Conservation (phyloP, 805 yeast species). For the Starmerella apicola region DNA sequence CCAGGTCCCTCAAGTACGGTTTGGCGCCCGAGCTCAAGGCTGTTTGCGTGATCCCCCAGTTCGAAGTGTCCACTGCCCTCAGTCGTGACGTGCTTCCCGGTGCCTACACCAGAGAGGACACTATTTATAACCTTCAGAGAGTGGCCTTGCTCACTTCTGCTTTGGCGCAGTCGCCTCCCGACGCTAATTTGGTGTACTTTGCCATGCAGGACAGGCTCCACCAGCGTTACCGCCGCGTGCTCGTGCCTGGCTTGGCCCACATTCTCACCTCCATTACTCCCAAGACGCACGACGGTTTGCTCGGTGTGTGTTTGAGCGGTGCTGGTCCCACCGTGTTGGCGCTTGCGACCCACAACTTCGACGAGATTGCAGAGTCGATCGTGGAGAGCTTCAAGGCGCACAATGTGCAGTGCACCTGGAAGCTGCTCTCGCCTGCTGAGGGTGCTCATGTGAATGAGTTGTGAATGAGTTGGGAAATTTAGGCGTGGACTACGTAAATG, state of each 20-base stretch:
- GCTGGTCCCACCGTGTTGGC: slow-evolving; percentile 97
- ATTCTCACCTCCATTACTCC: slow-evolving; percentile 75
- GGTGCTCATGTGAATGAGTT: slow-evolving; percentile 35
- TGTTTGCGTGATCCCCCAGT: slow-evolving; percentile 82
- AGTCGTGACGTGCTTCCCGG: slow-evolving; percentile 82
- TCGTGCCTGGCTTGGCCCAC: slow-evolving; percentile 83
- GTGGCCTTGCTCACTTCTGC: slow-evolving; percentile 87
- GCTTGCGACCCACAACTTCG: slow-evolving; percentile 80
- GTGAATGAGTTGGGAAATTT: too few species aligned
- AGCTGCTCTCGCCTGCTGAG: slow-evolving; percentile 68
- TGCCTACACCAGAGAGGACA: slow-evolving; percentile 63
- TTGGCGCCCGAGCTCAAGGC: slow-evolving; percentile 79
- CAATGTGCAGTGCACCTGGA: slow-evolving; percentile 64
- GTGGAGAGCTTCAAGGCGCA: slow-evolving; percentile 54
- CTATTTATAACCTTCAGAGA: slow-evolving; percentile 87
- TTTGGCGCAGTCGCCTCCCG: slow-evolving; percentile 71
- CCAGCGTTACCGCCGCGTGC: slow-evolving; percentile 88
- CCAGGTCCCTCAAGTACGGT: slow-evolving; percentile 74
- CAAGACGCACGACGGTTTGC: slow-evolving; percentile 62
- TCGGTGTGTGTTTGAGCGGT: slow-evolving; percentile 92
- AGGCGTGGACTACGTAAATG: too few species aligned
- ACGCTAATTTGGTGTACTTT: slow-evolving; percentile 70
- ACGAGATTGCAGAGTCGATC: slow-evolving; percentile 66
- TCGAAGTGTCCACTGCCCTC: slow-evolving; percentile 86
- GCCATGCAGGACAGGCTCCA: slow-evolving; percentile 96